phyloP scores from a whole-genome alignment of 164 flowering plant species.

The Chloranthus sessilifolius region DNA sequence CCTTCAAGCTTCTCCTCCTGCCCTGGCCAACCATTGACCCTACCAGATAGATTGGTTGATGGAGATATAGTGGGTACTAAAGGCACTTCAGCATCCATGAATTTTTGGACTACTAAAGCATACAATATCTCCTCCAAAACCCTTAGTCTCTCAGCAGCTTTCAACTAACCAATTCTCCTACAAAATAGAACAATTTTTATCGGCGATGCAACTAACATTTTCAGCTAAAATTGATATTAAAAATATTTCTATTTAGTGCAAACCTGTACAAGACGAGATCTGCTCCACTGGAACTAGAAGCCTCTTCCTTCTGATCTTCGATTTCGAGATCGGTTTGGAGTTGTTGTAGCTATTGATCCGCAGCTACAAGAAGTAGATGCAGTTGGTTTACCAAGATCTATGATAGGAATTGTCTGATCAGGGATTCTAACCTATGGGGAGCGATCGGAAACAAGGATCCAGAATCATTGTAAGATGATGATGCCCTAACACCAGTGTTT shows the following conservation, averaged over 20 bases:
- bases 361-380: constrained; percentile 91
- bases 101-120: constrained; percentile 82
- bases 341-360: constrained; percentile 88
- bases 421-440: constrained; percentile 86
- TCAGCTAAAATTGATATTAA: too few relatives aligned
- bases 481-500: constrained; percentile 36
- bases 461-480: constrained; percentile 29
- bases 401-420: constrained; percentile 76
- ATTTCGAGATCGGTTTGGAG: constrained; percentile 76
- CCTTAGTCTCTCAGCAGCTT: constrained; percentile 76
- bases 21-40: constrained; percentile 64
- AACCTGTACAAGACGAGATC: constrained; percentile 87
- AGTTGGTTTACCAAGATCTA: constrained; percentile 81
- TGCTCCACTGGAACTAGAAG: constrained; percentile 64
- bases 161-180: constrained; percentile 95
- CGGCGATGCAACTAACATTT: too few relatives aligned
- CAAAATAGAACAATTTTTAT: too few relatives aligned
- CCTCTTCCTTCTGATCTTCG: constrained; percentile 53
- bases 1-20: constrained; percentile 57
- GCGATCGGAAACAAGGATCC: constrained; percentile 55
- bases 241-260: constrained; percentile 8
- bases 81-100: constrained; percentile 81
- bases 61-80: constrained; percentile 53
- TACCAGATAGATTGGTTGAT: constrained; percentile 43
- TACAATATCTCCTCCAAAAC: constrained; percentile 87